Evolutionary conservation across 192 early-diverging fungal species (phyloP), one percentile per base, ranked within the genome.

Genomic region (Backusella tuberculispora): DNA sequence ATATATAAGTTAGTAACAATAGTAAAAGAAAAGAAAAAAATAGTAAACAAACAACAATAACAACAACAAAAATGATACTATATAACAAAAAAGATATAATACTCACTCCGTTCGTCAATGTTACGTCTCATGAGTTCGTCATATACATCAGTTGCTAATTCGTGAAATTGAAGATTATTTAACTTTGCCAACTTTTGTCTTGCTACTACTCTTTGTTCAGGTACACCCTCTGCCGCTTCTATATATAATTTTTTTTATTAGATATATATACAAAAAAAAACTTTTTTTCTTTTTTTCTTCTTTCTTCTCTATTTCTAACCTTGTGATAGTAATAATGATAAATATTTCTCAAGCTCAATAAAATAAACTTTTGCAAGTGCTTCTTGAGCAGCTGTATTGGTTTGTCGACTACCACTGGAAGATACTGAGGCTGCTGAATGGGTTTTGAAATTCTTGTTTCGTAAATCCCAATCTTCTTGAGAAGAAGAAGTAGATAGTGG

Each of bases 61-160:
- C 14, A 40, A 42, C 21, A 42, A 37, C 66, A 69, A 44, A 42
- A n/a, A n/a, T n/a, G n/a, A n/a, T n/a, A n/a, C n/a, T n/a, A n/a
- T 68, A 66, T 38, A 9, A 15, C 41, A n/a, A 3, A 15, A 19
- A 43, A 17, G 40, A 66, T 4, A 66, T 42, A 43, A 64, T 26
- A 8, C 10, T 86, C 70, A 85, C 66, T 77, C 81, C 10, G 81
- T 79, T 80, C 90, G 85, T 50, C 69, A 68, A 69, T 14, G 50
- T 75, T 80, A 19, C 97, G 72, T 64, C 97, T 83, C 46, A 86
- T 89, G 79, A 97, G 86, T 79, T 99, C 97, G 83, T 99, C 97
- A 82, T 93, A 96, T 9, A 99, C 96, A 83, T 99, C 96, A 3
- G 93, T 96, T 38, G 92, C 88, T n/a, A 99, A 88, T 80, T 98